Base-by-base conservation (phyloP, 176 grass and related monocot genomes). In the Stipa capillata region DNA sequence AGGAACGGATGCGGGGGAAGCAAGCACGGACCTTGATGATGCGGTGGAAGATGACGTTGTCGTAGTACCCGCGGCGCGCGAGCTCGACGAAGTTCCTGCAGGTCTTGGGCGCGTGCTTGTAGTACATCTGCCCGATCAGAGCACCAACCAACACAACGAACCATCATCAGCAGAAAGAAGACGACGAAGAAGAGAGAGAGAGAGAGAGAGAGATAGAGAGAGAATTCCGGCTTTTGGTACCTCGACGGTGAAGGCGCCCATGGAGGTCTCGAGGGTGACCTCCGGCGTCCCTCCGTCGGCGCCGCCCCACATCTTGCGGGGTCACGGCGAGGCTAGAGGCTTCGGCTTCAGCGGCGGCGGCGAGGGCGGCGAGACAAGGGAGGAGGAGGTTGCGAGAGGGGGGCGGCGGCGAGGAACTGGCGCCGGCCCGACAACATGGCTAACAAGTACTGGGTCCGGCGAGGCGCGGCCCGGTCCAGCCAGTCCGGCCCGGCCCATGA, bases 51-150 rank as follows among this genome's bases (percentile, higher is more conserved):
- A 93, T 84, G 61, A 95, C 90, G 80, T 93, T 84, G 64, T 98
- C 74, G 82, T 98, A 98, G 76, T 91, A 89, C 0, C 77, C 84
- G 71, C 92, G 91, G 50, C 96, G 86, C 42, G 92, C 81, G 37
- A 98, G 96, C 90, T 98, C 92, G 20, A 91, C 59, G 72, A 98
- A 98, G 82, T 98, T 98, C 78, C 96, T 83, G 78, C 90, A 98
- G 49, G 96, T 98, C 86, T 94, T 98, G 27, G 96, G 92, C 15
- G 96, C 84, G 87, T 98, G 92, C 78, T 93, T 98, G 86, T 95
- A 87, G 88, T 98, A 98, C 92, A 98, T 93, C 96, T 95, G 76
- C 35, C 75, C 12, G n/a, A 2, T 47, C 4, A 41, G 39, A 11
- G 44, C 20, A 52, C 24, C 28, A 7, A 56, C 12, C 60, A 81